phyloP scores from a whole-genome alignment of 352 stramenopile species.

The Nothophytophthora sp. region DNA sequence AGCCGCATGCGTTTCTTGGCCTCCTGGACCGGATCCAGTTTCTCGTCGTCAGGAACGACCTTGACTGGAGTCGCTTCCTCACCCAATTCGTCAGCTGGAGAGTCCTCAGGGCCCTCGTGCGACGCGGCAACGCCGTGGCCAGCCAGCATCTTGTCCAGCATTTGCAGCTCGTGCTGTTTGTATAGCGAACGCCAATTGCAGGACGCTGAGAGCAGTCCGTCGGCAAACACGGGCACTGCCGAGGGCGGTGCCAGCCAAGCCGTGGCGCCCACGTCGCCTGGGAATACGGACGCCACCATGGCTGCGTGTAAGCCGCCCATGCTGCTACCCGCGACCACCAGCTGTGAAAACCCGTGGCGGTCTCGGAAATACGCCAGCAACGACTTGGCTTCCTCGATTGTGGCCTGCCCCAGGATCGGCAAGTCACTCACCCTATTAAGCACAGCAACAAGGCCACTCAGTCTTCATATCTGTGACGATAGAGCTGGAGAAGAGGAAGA shows the following conservation, averaged over 20 bases:
- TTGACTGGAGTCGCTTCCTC: too few species aligned
- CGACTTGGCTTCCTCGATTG: slow-evolving; percentile 85
- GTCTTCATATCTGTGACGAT: neutral
- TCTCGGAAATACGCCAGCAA: slow-evolving; percentile 65
- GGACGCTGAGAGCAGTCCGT: slow-evolving; percentile 71
- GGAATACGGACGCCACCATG: slow-evolving; percentile 75
- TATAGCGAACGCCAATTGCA: slow-evolving; percentile 80
- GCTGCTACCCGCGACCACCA: slow-evolving; percentile 73
- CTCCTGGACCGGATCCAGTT: slow-evolving; percentile 56
- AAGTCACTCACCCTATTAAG: slow-evolving; percentile 61
- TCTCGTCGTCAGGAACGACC: too few species aligned
- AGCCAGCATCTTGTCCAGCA: slow-evolving; percentile 73
- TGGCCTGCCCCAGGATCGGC: slow-evolving; percentile 73
- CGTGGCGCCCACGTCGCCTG: slow-evolving; percentile 60
- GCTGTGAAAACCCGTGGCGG: slow-evolving; percentile 46
- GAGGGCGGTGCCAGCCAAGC: slow-evolving; percentile 78
- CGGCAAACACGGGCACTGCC: slow-evolving; percentile 68
- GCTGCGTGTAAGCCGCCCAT: slow-evolving; percentile 81
- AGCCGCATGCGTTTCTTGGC: slow-evolving; percentile 78
- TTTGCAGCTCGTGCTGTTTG: slow-evolving; percentile 60
- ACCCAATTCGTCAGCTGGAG: neutral
- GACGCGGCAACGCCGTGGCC: slow-evolving; percentile 31
- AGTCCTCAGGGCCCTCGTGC: slow-evolving; percentile 13
- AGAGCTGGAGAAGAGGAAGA: neutral
- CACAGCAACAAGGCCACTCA: neutral